Evolutionary conservation across 345 rosid species (phyloP).

Genomic region (Populus pruinosa): DNA sequence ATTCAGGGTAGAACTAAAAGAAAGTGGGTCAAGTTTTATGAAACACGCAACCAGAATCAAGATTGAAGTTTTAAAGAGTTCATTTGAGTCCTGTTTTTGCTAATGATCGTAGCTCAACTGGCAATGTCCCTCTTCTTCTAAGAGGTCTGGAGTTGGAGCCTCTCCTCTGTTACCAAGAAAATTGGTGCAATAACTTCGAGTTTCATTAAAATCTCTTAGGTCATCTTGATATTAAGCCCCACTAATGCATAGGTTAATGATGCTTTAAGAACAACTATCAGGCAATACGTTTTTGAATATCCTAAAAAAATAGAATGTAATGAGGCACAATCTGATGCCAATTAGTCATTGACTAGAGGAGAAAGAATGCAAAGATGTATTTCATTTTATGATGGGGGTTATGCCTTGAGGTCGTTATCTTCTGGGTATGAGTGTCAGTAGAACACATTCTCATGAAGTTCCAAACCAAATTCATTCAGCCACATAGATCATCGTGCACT

Average conservation of each 20-base stretch:
- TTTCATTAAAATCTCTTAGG: not conserved
- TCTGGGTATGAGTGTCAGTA: not conserved
- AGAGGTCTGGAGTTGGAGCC: not conserved
- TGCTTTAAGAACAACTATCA: not conserved
- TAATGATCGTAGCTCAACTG: not conserved
- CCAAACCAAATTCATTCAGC: not conserved
- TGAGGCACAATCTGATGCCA: not conserved
- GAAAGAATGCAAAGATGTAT: not conserved
- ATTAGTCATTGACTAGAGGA: not conserved
- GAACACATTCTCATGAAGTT: not conserved
- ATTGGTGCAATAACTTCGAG: not conserved
- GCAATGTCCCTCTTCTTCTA: not conserved
- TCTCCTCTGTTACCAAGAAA: not conserved
- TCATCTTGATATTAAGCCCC: not conserved
- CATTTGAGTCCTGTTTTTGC: not conserved
- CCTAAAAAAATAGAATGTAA: not conserved
- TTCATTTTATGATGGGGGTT: not conserved
- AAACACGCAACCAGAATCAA: not conserved
- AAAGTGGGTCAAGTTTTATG: not conserved
- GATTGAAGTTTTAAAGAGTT: not conserved
- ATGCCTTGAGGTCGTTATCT: not conserved
- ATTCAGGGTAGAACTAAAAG: not conserved
- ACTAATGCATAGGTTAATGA: not conserved
- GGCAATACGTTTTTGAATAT: not conserved
- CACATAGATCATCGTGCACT: not conserved